Base-by-base conservation (phyloP, 2,329 filamentous ascomycete species). In the Monilinia fructicola region DNA sequence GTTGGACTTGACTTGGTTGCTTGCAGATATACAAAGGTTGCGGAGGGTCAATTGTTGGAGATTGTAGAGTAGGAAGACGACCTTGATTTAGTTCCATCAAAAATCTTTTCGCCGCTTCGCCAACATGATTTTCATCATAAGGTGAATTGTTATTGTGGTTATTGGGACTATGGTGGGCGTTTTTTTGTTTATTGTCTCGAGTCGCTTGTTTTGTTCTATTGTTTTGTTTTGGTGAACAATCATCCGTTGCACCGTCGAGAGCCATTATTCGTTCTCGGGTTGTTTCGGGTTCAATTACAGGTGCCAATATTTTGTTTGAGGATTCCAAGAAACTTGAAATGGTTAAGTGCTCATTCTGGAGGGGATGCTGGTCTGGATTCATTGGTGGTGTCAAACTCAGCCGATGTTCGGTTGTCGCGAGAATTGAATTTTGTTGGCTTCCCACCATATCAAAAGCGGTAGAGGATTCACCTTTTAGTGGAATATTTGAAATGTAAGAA, bases 21-120 rank as follows among this genome's bases (percentile, higher is more conserved):
- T 72, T 72, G 67, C 67, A 67, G 26, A 70, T 67, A n/a, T 69
- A 56, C 52, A 72, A 60, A 63, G 72, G 72, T 65, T 59, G 67
- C 11, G 67, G 64, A 26, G 65, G 59, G 56, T 12, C 56, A 46
- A 65, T 42, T 50, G 40, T 56, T 65, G 67, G 44, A 12, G 58
- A 61, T 40, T 61, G 58, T 50, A 61, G 12, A 18, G 58, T 61
- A 26, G 58, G 58, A 55, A 42, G 54, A 31, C 55, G 65, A 14
- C 65, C 59, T 55, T 64, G 50, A 48, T 61, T 69, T n/a, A 64
- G 26, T n/a, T 65, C 52, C 50, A 69, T 67, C 31, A 59, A 48
- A 31, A 62, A 53, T 28, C n/a, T 53, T 40, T 42, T 54, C 16
- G 55, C 54, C 14, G 26, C 55, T 26, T 59, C 35, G 48, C 60